A percentile compares a stretch with the other conserved stretches of the same genome.
phyloP scores from a whole-genome alignment of 352 stramenopile species.

The Bremia lactucae region DNA sequence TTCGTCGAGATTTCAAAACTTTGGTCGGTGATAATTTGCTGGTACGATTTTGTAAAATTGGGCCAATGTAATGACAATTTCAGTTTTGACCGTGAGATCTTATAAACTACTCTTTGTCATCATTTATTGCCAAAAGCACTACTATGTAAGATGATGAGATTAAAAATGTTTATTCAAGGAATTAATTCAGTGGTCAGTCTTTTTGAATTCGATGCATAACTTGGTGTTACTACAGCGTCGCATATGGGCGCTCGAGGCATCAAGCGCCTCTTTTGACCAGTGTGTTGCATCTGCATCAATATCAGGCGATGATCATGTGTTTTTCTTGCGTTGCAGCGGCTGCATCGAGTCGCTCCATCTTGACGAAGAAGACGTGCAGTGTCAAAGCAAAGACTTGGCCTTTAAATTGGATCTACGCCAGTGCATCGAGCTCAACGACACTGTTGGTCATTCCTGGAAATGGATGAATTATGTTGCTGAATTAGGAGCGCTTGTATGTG shows the following conservation, averaged over 20 bases:
- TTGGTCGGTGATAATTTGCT: too few relatives aligned
- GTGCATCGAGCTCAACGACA: conserved; percentile 16
- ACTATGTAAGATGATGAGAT: too few relatives aligned
- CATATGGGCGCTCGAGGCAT: conserved; percentile 26
- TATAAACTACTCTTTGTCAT: too few relatives aligned
- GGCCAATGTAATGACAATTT: too few relatives aligned
- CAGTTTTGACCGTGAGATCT: too few relatives aligned
- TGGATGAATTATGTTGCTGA: conserved; percentile 62
- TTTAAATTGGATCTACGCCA: conserved; percentile 14
- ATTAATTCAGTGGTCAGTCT: conserved; percentile 7
- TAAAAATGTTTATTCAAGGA: too few relatives aligned
- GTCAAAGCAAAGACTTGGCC: conserved; percentile 10
- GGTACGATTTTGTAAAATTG: too few relatives aligned
- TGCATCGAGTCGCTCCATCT: conserved; percentile 24
- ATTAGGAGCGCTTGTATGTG: conserved; percentile 47
- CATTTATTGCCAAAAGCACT: too few relatives aligned
- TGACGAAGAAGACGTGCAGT: conserved; percentile 11
- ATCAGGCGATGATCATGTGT: conserved; percentile 20
- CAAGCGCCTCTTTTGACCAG: neutral
- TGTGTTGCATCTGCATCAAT: conserved; percentile 27
- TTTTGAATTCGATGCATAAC: conserved; percentile 31
- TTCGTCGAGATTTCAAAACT: too few relatives aligned
- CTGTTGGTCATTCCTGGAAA: conserved; percentile 18
- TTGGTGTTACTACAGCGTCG: conserved; percentile 41
- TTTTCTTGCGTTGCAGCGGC: conserved; percentile 25